These are phyloP conservation scores for Epithele typhae DNA, from an alignment of 768 basidiomycete genomes.

Conservation along the genomic window DNA sequence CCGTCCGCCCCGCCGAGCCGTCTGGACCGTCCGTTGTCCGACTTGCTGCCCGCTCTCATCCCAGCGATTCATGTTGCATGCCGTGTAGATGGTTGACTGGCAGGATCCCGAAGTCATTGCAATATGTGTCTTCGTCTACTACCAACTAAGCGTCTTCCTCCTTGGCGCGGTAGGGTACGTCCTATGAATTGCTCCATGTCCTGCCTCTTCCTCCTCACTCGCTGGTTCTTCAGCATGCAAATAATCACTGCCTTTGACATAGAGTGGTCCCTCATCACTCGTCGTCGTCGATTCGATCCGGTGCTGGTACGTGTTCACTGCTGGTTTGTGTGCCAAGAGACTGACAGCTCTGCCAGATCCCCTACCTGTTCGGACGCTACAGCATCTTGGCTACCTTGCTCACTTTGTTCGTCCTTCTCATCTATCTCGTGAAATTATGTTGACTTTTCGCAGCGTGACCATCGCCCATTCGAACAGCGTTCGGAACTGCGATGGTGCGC, in stretches of 20 bases:
- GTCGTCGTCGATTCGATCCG: slow-evolving; percentile 1
- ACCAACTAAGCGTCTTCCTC: slow-evolving; percentile 8
- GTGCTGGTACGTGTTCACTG: neutral
- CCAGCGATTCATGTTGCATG: no score
- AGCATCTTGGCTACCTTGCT: slow-evolving; percentile 1
- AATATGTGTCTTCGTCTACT: slow-evolving; percentile 8
- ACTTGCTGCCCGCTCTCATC: no score
- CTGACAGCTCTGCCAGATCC: neutral
- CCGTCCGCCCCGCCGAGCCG: no score
- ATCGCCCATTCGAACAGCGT: no score
- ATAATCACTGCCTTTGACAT: slow-evolving; percentile 3
- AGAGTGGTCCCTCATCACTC: slow-evolving; percentile 9
- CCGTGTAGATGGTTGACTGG: slow-evolving; percentile 11
- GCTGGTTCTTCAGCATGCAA: slow-evolving; percentile 8
- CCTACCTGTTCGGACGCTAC: slow-evolving; percentile 11
- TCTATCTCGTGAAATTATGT: no score
- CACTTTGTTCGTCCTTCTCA: neutral
- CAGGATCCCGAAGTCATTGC: slow-evolving; percentile 10
- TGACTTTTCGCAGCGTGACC: no score
- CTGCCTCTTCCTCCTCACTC: no score
- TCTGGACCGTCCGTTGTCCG: no score
- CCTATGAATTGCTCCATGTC: no score
- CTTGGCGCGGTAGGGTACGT: slow-evolving; percentile 10
- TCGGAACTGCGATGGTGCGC: no score
- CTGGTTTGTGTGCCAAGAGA: neutral